These are phyloP conservation scores for Rhizopogon roseolus DNA, from an alignment of 768 basidiomycete genomes.

Conservation along the genomic window DNA sequence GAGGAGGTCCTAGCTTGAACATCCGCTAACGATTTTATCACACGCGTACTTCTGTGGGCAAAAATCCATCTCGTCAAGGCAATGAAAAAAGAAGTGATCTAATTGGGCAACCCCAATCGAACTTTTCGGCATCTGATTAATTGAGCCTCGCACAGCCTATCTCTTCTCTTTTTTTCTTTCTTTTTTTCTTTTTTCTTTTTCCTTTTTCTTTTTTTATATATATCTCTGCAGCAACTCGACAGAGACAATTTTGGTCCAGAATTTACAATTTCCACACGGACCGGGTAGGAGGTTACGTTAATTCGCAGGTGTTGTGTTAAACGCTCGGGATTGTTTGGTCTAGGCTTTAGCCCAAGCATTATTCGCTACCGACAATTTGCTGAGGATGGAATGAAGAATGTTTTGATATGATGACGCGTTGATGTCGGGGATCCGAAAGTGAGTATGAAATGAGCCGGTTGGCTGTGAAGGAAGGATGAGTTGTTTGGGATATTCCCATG, in stretches of 20 bases:
- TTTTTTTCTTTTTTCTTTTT: too few species aligned
- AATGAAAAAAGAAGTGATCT: slow-evolving; percentile 6
- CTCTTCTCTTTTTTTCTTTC: neutral
- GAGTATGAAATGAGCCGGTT: slow-evolving; percentile 24
- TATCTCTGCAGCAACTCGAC: neutral
- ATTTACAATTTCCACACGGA: slow-evolving; percentile 7
- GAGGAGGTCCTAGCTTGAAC: slow-evolving; percentile 4
- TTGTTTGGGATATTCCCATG: slow-evolving; percentile 28
- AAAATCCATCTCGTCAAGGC: neutral
- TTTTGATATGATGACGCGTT: slow-evolving; percentile 1
- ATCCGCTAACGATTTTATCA: neutral
- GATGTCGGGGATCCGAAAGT: slow-evolving; percentile 12
- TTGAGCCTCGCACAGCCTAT: slow-evolving; percentile 6
- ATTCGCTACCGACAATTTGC: slow-evolving; percentile 34
- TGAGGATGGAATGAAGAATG: too few species aligned
- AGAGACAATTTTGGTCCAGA: neutral
- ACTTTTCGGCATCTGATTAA: slow-evolving; percentile 4
- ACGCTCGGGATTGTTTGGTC: too few species aligned
- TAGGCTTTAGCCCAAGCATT: too few species aligned
- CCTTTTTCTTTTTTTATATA: too few species aligned
- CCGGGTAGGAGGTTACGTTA: too few species aligned
- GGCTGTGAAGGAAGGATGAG: too few species aligned
- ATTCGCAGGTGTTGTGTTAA: too few species aligned
- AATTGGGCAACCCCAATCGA: slow-evolving; percentile 6
- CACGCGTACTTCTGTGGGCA: neutral